Evolutionary conservation across 371 early-diverging fungal genomes (phyloP), one percentile per base, ranked within the genome.

Genomic region (Mucor saturninus): DNA sequence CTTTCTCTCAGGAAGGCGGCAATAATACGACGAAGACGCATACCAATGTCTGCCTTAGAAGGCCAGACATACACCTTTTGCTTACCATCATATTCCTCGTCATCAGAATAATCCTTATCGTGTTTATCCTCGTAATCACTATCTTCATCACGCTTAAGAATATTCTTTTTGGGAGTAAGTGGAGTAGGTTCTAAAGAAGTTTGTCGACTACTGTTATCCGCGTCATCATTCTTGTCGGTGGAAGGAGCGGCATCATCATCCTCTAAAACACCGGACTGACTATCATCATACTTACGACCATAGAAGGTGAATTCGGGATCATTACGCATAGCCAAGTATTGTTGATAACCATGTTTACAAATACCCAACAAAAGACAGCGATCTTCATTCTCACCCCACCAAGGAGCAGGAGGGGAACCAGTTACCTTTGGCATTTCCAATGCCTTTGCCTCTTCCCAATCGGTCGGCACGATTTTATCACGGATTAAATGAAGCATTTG

Each of bases 371-470:
- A 59, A 56, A 94, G 53, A 68, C 89, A 88, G 10, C 88, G 83
- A 58, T 94, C 95, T 71, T 91, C 88, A 13, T 79, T 67, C 4
- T 79, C 73, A 26, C 90, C 87, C 95, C 95, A 94, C 93, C 93
- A 92, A 0, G 73, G 56, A 0, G 84, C 86, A 10, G 91, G 92
- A 11, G 88, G 86, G 2, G 74, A 48, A 56, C 81, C 79, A 14
- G 71, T 73, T 9, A 87, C 75, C 35, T 76, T 68, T 4, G 92
- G 92, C 55, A 91, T 84, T 15, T 64, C 62, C 61, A 88, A 78
- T 2, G 62, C 58, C 51, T 83, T 84, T 26, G 84, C 84, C 39
- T 74, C 78, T 32, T 80, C 77, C 86, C 83, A 82, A 49, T 79
- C 80, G 28, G 64, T 76, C 37, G 84, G 84, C 28, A 84, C 77